These are phyloP conservation scores for Penicillium silybi DNA, from an alignment of 495 filamentous ascomycete species.

Conservation along the genomic window DNA sequence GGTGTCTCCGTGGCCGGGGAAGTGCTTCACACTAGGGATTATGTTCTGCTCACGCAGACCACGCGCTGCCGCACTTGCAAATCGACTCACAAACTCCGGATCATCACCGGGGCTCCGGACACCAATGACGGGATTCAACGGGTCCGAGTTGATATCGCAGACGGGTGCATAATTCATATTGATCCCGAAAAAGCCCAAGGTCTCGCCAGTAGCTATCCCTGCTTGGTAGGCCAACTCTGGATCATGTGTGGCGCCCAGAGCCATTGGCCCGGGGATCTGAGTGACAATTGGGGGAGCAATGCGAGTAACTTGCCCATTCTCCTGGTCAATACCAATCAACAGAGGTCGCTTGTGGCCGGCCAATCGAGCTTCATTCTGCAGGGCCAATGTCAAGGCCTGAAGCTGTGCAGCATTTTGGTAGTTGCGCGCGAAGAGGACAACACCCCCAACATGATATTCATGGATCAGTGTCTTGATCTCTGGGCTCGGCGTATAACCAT, in stretches of 20 bases:
- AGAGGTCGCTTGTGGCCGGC: constrained; percentile 40
- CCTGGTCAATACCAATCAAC: constrained; percentile 44
- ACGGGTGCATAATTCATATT: constrained; percentile 46
- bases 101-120: constrained; percentile 41
- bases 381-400: constrained; percentile 32
- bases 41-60: constrained; percentile 37
- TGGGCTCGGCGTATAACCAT: constrained; percentile 39
- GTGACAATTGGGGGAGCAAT: constrained; percentile 42
- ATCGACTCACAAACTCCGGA: constrained; percentile 36
- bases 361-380: constrained; percentile 37
- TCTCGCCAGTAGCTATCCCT: constrained; percentile 35
- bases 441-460: constrained; percentile 42
- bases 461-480: constrained; percentile 47
- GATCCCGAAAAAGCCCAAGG: constrained; percentile 33
- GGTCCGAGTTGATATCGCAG: constrained; percentile 44
- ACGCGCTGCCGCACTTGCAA: constrained; percentile 32
- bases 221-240: constrained; percentile 36
- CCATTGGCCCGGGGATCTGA: constrained; percentile 41
- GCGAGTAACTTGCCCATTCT: constrained; percentile 42
- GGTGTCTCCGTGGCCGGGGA: constrained; percentile 43
- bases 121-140: constrained; percentile 41
- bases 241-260: constrained; percentile 37
- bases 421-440: constrained; percentile 48
- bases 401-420: constrained; percentile 38
- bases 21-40: constrained; percentile 42